Percentiles rank a stretch among this genome's conserved stretches.
phyloP scores from a whole-genome alignment of 2,329 filamentous ascomycete genomes.

The Monosporascus cannonballus region DNA sequence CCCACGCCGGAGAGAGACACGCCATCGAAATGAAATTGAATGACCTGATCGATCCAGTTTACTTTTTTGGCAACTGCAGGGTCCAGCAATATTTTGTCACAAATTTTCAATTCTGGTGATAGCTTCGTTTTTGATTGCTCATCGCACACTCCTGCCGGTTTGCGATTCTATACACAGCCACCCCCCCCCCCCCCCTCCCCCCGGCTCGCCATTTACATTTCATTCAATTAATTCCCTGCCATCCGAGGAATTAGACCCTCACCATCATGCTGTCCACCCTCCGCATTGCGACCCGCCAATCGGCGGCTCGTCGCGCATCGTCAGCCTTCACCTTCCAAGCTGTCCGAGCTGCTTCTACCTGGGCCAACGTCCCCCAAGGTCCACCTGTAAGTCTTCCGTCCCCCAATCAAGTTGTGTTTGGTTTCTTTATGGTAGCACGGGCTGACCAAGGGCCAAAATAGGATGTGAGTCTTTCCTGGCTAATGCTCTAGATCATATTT shows the following conservation, averaged over 20 bases:
- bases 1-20: too few relatives aligned
- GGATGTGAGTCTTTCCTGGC: slow-evolving; percentile 28
- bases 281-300: slow-evolving; percentile 47
- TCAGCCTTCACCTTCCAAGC: slow-evolving; percentile 33
- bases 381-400: slow-evolving; percentile 67
- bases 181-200: not conserved
- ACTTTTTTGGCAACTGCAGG: too few relatives aligned
- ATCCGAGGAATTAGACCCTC: not conserved
- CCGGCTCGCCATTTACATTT: not conserved
- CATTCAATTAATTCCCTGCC: not conserved
- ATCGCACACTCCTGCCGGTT: not conserved
- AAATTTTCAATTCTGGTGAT: too few relatives aligned
- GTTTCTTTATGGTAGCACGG: slow-evolving; percentile 1
- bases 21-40: too few relatives aligned
- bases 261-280: slow-evolving; percentile 50
- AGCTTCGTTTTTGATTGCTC: too few relatives aligned
- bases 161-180: not conserved
- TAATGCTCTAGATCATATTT: not conserved
- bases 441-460: slow-evolving; percentile 18
- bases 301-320: slow-evolving; percentile 29
- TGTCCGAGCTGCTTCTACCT: slow-evolving; percentile 65
- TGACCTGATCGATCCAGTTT: too few relatives aligned
- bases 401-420: slow-evolving; percentile 14
- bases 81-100: too few relatives aligned
- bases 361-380: slow-evolving; percentile 87